Percentiles rank a stretch among this genome's conserved stretches.
These are phyloP conservation scores for Mucor lusitanicus DNA, from an alignment of 371 early-diverging fungal species.

Conservation along the genomic window DNA sequence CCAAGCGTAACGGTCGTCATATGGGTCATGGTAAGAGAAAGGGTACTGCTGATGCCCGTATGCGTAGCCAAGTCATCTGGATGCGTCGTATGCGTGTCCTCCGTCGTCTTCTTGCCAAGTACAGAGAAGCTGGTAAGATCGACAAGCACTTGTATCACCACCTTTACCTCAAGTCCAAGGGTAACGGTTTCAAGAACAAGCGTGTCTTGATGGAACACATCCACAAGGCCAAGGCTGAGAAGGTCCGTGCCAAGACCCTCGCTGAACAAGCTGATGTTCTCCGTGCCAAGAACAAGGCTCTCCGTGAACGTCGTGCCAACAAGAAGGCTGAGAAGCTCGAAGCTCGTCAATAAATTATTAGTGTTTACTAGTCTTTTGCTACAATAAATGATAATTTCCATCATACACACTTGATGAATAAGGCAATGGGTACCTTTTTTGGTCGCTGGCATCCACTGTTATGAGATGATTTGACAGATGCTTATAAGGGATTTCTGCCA, in stretches of 20 bases:
- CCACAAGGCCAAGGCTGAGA: constrained; percentile 99
- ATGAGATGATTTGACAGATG: neutral
- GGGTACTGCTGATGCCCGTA: constrained; percentile 99
- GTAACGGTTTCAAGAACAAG: constrained; percentile 99
- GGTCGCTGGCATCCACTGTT: neutral
- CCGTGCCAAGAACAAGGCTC: constrained; percentile 95
- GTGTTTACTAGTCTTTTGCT: neutral
- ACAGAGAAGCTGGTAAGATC: constrained; percentile 98
- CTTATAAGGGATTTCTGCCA: too few species aligned
- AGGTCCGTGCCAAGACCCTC: constrained; percentile 92
- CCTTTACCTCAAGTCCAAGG: constrained; percentile 99
- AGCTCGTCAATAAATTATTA: constrained; percentile 9
- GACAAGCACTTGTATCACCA: constrained; percentile 98
- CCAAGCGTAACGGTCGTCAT: constrained; percentile 99
- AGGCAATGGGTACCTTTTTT: too few species aligned
- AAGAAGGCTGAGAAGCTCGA: constrained; percentile 76
- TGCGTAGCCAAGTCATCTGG: constrained; percentile 97
- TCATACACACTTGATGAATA: neutral
- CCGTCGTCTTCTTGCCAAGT: constrained; percentile 96
- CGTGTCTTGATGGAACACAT: constrained; percentile 99
- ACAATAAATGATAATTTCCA: neutral
- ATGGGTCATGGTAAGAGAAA: constrained; percentile 98
- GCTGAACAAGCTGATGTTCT: constrained; percentile 99
- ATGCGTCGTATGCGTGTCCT: constrained; percentile 99
- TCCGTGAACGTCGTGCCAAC: constrained; percentile 92